phyloP scores from a whole-genome alignment of 2,329 filamentous ascomycete species.

The Esteya vermicola region DNA sequence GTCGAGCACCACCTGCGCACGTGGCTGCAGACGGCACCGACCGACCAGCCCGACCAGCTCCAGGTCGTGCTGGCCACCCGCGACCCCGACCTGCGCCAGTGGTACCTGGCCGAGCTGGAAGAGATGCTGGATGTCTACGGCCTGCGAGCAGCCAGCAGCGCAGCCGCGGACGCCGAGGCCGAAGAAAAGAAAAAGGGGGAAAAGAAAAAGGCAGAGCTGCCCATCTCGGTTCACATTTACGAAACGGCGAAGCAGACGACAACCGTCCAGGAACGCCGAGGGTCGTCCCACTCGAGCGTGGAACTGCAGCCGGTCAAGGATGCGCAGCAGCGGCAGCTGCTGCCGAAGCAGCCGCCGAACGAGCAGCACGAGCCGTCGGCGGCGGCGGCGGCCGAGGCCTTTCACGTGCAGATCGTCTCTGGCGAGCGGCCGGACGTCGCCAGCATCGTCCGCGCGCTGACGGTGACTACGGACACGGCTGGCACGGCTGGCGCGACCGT shows the following conservation, averaged over 20 bases:
- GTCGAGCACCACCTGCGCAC: conserved; percentile 21
- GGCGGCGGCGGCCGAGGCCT: not conserved
- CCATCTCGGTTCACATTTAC: conserved; percentile 12
- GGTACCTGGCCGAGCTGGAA: conserved; percentile 15
- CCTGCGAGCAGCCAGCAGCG: conserved; percentile 8
- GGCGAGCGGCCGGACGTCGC: not conserved
- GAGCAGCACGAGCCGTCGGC: too few species aligned
- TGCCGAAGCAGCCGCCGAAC: too few species aligned
- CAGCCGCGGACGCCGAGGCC: too few species aligned
- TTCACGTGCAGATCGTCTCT: not conserved
- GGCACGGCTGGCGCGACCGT: not conserved
- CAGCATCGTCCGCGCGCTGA: not conserved
- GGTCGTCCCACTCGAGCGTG: too few species aligned
- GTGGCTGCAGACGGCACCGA: too few species aligned
- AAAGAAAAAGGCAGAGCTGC: too few species aligned
- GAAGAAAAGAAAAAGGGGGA: too few species aligned
- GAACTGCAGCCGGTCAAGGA: too few species aligned
- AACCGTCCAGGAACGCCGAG: too few species aligned
- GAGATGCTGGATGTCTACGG: conserved; percentile 12
- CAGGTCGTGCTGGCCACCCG: conserved; percentile 17
- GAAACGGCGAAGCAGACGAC: conserved; percentile 9
- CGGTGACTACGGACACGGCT: too few species aligned
- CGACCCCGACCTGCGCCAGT: conserved; percentile 14
- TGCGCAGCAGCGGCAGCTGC: too few species aligned
- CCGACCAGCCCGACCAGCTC: not conserved